Percentiles rank a stretch among this genome's conserved stretches.
Conservation (phyloP, 139 green algal species). For the Diplosphaera chodatii region DNA sequence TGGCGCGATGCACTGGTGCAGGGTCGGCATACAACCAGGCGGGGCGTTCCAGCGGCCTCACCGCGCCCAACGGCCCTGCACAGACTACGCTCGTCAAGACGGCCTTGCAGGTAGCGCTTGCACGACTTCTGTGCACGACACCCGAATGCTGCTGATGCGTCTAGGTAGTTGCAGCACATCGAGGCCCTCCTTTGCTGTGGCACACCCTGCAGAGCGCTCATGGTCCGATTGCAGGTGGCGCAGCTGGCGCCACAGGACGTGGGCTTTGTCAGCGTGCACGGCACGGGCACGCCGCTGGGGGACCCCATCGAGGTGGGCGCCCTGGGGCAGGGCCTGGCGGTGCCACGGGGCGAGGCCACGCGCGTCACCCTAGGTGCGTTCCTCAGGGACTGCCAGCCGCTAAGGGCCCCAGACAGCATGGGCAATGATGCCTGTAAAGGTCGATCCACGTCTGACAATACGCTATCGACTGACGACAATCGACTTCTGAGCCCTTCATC, state of each 20-base stretch:
- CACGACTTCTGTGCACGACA: conserved; percentile 77
- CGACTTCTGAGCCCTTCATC: too few relatives aligned
- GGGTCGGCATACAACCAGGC: conserved; percentile 60
- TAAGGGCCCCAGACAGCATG: too few relatives aligned
- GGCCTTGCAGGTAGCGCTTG: conserved; percentile 36
- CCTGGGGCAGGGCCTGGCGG: conserved; percentile 15
- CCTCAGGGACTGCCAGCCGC: neutral
- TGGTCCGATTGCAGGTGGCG: neutral
- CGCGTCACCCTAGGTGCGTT: neutral
- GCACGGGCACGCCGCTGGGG: conserved; percentile 64
- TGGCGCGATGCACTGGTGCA: too few relatives aligned
- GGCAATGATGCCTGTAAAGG: too few relatives aligned
- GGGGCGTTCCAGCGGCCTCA: conserved; percentile 50
- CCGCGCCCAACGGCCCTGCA: conserved; percentile 51
- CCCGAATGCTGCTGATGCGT: conserved; percentile 54
- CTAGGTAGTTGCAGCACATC: too few relatives aligned
- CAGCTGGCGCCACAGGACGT: conserved; percentile 4
- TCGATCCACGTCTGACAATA: too few relatives aligned
- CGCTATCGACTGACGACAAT: too few relatives aligned
- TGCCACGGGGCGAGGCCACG: neutral
- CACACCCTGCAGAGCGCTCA: conserved; percentile 60
- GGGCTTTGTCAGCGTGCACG: conserved; percentile 48
- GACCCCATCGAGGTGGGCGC: conserved; percentile 69
- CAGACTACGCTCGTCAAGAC: conserved; percentile 43
- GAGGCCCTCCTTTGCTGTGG: too few relatives aligned